Evolutionary conservation across 495 filamentous ascomycete genomes (phyloP).

Genomic region (Collariella sp.): DNA sequence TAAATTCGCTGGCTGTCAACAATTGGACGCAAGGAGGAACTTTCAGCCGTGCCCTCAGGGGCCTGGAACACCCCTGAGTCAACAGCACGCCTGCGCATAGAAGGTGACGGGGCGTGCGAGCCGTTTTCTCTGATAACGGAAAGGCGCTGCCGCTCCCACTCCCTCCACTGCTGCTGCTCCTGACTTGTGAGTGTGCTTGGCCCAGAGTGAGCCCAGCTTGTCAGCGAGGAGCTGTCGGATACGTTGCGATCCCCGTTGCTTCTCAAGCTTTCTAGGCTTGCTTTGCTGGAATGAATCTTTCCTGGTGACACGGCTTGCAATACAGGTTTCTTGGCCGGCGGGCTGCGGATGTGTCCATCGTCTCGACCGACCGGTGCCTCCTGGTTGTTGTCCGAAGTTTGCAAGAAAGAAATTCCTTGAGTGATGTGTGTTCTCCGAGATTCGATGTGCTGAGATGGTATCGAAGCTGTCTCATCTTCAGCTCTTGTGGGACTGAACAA

Average conservation of each 20-base stretch:
- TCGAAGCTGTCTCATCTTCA: slow-evolving; percentile 30
- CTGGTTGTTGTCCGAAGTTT: neutral
- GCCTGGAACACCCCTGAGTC: slow-evolving; percentile 14
- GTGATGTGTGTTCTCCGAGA: slow-evolving; percentile 40
- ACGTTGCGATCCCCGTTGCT: slow-evolving; percentile 40
- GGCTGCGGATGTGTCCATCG: slow-evolving; percentile 32
- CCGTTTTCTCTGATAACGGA: slow-evolving; percentile 61
- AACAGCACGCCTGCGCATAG: slow-evolving; percentile 20
- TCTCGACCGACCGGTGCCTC: slow-evolving; percentile 6
- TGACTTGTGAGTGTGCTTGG: slow-evolving; percentile 38
- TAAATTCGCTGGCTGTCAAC: slow-evolving; percentile 62
- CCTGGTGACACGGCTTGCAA: slow-evolving; percentile 32
- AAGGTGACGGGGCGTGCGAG: slow-evolving; percentile 38
- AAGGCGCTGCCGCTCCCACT: slow-evolving; percentile 49
- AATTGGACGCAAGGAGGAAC: slow-evolving; percentile 5
- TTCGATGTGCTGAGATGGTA: slow-evolving; percentile 46
- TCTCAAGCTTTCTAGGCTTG: slow-evolving; percentile 44
- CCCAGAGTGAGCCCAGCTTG: slow-evolving; percentile 64
- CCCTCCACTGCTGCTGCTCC: slow-evolving; percentile 29
- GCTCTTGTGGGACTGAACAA: slow-evolving; percentile 45
- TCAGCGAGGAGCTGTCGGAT: slow-evolving; percentile 55
- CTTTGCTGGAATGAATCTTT: slow-evolving; percentile 36
- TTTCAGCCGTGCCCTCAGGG: neutral
- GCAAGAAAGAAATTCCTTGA: slow-evolving; percentile 20
- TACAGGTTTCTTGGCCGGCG: slow-evolving; percentile 35